These are phyloP conservation scores for Trichoderma asperellum DNA, from an alignment of 2,329 filamentous ascomycete species.

Conservation along the genomic window DNA sequence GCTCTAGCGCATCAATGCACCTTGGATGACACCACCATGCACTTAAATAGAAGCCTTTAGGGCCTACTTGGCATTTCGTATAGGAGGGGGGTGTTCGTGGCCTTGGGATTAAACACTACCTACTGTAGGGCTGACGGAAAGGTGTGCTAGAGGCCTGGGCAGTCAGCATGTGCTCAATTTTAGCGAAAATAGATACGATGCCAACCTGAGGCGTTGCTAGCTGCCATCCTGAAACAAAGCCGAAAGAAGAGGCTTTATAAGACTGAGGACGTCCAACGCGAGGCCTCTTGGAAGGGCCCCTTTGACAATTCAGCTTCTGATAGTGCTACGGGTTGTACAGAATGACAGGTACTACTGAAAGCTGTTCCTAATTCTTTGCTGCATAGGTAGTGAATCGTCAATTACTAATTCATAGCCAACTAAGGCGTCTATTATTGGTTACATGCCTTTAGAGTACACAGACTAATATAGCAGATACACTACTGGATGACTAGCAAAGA, in stretches of 20 bases:
- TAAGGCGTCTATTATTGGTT: background rate
- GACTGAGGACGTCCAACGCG: background rate
- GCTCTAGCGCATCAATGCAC: conserved; percentile 6
- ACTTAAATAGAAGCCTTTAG: background rate
- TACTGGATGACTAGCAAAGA: background rate
- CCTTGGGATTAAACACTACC: background rate
- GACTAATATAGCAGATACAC: background rate
- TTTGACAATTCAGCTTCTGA: background rate
- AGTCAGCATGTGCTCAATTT: background rate
- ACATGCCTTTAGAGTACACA: background rate
- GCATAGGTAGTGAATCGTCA: background rate
- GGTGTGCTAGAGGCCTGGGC: background rate
- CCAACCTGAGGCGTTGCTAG: conserved; percentile 12
- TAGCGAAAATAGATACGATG: background rate
- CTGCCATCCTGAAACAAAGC: conserved; percentile 13
- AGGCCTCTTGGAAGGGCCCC: conserved; percentile 1
- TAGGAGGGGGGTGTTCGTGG: background rate
- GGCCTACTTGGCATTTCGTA: background rate
- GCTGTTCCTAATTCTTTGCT: background rate
- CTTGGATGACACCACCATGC: conserved; percentile 13
- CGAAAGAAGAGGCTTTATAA: background rate
- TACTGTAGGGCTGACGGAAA: conserved; percentile 23
- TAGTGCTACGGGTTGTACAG: background rate
- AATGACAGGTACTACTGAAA: background rate
- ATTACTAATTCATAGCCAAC: background rate